Base-by-base conservation (phyloP, 2,329 filamentous ascomycete genomes). In the Sporothrix sp. region DNA sequence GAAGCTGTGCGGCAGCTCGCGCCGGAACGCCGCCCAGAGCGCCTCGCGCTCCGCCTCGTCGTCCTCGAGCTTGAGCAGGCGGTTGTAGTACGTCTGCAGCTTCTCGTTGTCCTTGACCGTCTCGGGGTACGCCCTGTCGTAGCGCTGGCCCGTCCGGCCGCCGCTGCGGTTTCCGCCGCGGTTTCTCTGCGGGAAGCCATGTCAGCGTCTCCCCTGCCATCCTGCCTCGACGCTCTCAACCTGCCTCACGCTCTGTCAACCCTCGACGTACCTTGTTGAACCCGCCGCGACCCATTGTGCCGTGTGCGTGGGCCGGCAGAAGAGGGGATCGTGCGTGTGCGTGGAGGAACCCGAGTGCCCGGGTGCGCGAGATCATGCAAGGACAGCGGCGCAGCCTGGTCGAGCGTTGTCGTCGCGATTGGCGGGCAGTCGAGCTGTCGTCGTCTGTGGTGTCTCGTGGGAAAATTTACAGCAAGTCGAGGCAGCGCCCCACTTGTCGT, bases 1-100 rank as follows among this genome's bases (percentile, higher is more conserved):
- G 73, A 97, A 98, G 68, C 90, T 96, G 71, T 96, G 97, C 51
- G 93, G 93, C 46, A 98, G 73, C 64, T 97, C 90, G 57, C 84
- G 80, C 61, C 82, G 80, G 65, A 97, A 72, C 1, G 85, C 80
- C 33, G 78, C 76, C 93, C 93, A 98, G 68, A 96, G 97, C 9
- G 78, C 75, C 51, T 81, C 73, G 61, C 79, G 81, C 69, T 97
- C 91, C 40, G 83, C 80, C 45, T 54, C 52, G 14, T 52, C 51
- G 36, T 89, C 85, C 1, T 85, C 76, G 7, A 97, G 71, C 53
- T 89, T 78, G 6, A 86, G 75, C 27, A 90, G 74, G 55, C 76
- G 73, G 64, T 94, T 84, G 73, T 98, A 98, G 71, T 85, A 97
- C 57, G 75, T 73, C 70, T 97, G 85, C 57, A 95, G 84, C 60